Base-by-base conservation (phyloP, 805 yeast species). In the Barnettozyma pratensis region DNA sequence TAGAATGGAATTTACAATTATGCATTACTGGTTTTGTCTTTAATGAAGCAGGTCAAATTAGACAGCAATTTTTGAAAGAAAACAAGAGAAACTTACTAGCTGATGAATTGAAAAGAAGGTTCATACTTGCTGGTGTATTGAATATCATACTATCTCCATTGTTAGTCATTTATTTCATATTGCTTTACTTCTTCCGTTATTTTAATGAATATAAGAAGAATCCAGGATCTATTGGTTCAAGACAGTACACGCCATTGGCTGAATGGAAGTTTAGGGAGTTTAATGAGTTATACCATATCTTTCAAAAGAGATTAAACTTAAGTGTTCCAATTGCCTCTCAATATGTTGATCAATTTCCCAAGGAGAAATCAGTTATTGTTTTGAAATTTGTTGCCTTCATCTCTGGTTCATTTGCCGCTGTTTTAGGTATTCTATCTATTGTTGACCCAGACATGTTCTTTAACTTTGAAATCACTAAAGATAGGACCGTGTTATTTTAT, bases 191-290 rank as follows among this genome's bases (percentile, higher is more conserved):
- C 60, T 84, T 94, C 73, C 77, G 89, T 40, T 90, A 94, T 64
- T 94, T 94, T 67, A 91, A 91, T 64, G 98, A 92, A 65, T 90
- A 87, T 64, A 87, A 87, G 62, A 80, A 87, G 39, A 86, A 92
- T 47, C 99, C 99, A 0, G 81, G 90, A 2, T 73, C 89, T 9
- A 73, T 94, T 47, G 85, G 89, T 6, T 75, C 90, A 3, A 72
- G 99, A 42, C 96, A 90, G 57, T 94, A 89, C 62, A 88, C 98
- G 0, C 97, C 97, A 0, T 80, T 79, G 66, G 97, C 98, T 0
- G 91, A 87, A 59, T 94, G 98, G 98, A 88, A 85, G 62, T 77
- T 94, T 59, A 73, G 99, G 48, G 99, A 94, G 60, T 88, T 86
- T 62, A 94, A 94, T 65, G 99, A 94, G 62, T 73, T 94, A 7